Percentiles rank a stretch among this genome's conserved stretches.
These are phyloP conservation scores for Komagataella pastoris DNA, from an alignment of 805 yeast genomes.

Conservation along the genomic window DNA sequence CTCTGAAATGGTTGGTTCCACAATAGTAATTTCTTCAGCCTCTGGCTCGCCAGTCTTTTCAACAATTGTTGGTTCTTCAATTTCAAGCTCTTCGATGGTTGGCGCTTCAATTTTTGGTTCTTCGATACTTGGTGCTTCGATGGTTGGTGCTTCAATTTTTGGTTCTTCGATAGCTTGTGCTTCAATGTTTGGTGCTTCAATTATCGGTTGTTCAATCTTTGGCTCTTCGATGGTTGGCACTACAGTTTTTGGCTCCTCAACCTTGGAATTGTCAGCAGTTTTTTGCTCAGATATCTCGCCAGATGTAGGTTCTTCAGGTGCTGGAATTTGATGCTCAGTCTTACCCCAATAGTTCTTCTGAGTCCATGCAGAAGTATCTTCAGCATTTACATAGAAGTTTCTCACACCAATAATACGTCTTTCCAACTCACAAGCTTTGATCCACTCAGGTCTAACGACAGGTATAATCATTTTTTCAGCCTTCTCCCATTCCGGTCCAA, in stretches of 20 bases:
- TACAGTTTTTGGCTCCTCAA: constrained; percentile 4
- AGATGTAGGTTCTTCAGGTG: not conserved
- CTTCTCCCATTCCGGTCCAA: constrained; percentile 58
- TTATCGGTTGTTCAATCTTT: constrained; percentile 4
- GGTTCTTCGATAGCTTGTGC: constrained; percentile 5
- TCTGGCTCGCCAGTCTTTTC: constrained; percentile 2
- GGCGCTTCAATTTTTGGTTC: constrained; percentile 2
- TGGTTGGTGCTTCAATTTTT: constrained; percentile 4
- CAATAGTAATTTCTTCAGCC: not conserved
- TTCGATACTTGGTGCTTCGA: constrained; percentile 2
- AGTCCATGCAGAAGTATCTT: constrained; percentile 25
- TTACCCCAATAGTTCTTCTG: constrained; percentile 28
- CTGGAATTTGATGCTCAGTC: not conserved
- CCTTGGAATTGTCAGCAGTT: not conserved
- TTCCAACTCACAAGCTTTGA: constrained; percentile 84
- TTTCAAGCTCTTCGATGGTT: not conserved
- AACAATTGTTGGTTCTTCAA: not conserved
- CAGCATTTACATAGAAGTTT: constrained; percentile 60
- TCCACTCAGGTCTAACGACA: constrained; percentile 92
- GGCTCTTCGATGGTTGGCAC: constrained; percentile 4
- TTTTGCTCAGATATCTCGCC: not conserved
- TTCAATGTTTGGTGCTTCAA: no score
- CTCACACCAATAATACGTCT: constrained; percentile 88
- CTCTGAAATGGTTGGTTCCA: not conserved
- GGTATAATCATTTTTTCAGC: constrained; percentile 86